Evolutionary conservation across 1,139 yeast genomes (phyloP), one percentile per base, ranked within the genome.

Genomic region (Pichiaceae sp.): DNA sequence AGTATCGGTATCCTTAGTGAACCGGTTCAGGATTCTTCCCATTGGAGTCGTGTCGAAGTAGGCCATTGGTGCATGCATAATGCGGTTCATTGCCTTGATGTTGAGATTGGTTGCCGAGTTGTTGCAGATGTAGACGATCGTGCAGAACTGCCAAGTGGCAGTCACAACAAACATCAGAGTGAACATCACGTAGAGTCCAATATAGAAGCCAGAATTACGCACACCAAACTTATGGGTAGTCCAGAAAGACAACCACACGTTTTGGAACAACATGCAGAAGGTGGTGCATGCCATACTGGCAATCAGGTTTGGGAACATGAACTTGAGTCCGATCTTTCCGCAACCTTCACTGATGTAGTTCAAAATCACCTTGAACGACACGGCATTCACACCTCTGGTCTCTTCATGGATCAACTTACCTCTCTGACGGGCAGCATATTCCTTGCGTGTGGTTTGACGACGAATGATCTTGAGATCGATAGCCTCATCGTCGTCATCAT

Each of bases 1-100:
- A 25, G 79, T 78, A 53, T 85, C 94, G 0, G 93, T 80, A 57
- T 86, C 96, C 51, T 83, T 85, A 1, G 94, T 80, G 54, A 78
- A 79, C 43, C 91, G 62, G 53, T 80, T 81, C 52, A 81, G 59
- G 38, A 81, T 72, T 43, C 91, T 66, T 4, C 91, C 87, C 45
- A 78, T 57, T 4, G 87, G 87, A 0, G 84, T 75, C 1, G 82
- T 68, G 49, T 79, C 87, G 46, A 78, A 64, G 48, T 67, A 79
- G 3, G 76, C 56, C 82, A 77, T 75, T 28, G 89, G 95, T 39
- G 81, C 89, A 52, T 74, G 83, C 43, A 87, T 59, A n/a, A 87
- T 66, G 33, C 70, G 69, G 31, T 70, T 57, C 27, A 80, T 65
- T 1, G 95, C 91, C 41, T 53, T 54, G 35, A 75, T 51, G 46